Conservation (phyloP, 345 rosid species). For the Cardiospermum halicacabum region DNA sequence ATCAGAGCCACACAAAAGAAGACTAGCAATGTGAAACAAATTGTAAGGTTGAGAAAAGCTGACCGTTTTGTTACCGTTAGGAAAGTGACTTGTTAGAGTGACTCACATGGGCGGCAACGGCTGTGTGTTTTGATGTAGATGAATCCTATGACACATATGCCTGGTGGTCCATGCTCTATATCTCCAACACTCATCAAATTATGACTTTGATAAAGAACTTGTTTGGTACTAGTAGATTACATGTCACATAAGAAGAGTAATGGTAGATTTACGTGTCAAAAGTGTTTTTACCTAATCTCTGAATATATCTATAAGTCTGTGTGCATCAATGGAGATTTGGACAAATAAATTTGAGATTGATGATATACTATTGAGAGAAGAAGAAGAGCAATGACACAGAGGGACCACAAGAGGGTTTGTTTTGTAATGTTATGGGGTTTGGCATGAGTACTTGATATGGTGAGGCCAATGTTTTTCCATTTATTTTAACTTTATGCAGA, state of each 20-base stretch:
- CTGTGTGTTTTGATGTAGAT: background rate
- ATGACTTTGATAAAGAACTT: no score
- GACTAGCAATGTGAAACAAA: background rate
- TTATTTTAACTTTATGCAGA: conserved; percentile 7
- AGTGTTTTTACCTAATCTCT: no score
- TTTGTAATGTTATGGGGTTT: background rate
- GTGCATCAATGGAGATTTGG: no score
- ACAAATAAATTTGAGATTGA: no score
- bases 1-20: background rate
- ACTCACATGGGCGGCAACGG: conserved; percentile 22
- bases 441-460: background rate
- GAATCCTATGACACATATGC: background rate
- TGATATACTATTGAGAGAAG: background rate
- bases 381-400: no score
- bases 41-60: conserved; percentile 15
- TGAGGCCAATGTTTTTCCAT: background rate
- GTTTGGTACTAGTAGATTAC: no score
- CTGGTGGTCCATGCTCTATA: background rate
- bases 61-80: conserved; percentile 37
- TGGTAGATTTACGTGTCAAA: no score
- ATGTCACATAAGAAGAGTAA: no score
- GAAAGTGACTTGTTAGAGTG: conserved; percentile 19
- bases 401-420: background rate
- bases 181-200: no score
- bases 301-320: no score